These are phyloP conservation scores for Backusella mclennaniae DNA, from an alignment of 192 early-diverging fungal genomes.

Conservation along the genomic window DNA sequence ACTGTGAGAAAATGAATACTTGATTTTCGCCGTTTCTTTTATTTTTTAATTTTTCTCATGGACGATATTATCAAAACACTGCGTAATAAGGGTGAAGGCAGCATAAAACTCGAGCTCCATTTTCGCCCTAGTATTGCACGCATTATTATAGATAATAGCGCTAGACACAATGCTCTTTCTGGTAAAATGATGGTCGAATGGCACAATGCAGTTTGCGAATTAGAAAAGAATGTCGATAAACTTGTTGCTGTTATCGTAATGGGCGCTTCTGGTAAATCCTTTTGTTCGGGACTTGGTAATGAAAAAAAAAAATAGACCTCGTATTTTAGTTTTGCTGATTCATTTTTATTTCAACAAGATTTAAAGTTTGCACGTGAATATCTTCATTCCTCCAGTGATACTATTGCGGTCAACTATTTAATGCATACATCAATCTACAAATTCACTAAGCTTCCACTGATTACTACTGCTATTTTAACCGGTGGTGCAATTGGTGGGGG, in stretches of 20 bases:
- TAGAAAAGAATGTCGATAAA: slow-evolving; percentile 35
- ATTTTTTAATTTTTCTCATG: background rate
- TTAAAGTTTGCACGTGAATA: slow-evolving; percentile 47
- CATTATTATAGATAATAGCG: slow-evolving; percentile 42
- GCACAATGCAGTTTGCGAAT: slow-evolving; percentile 45
- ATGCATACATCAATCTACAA: slow-evolving; percentile 63
- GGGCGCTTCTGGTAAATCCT: slow-evolving; percentile 38
- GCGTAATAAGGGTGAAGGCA: slow-evolving; percentile 34
- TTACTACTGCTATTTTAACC: slow-evolving; percentile 60
- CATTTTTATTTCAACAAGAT: slow-evolving; percentile 36
- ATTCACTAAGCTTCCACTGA: slow-evolving; percentile 51
- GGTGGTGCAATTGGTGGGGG: slow-evolving; percentile 69
- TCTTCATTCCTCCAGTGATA: slow-evolving; percentile 40
- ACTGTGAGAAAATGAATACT: no score
- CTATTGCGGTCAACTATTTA: slow-evolving; percentile 43
- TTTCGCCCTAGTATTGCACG: slow-evolving; percentile 45
- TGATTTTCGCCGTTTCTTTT: no score
- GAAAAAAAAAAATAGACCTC: background rate
- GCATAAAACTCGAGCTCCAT: slow-evolving; percentile 34
- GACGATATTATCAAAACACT: background rate
- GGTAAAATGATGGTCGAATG: slow-evolving; percentile 66
- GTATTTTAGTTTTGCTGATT: background rate
- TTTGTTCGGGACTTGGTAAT: slow-evolving; percentile 53
- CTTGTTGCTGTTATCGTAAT: slow-evolving; percentile 45
- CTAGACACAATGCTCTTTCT: slow-evolving; percentile 53